Conservation (phyloP, 305 asterid genomes). For the Solanum hybrid region DNA sequence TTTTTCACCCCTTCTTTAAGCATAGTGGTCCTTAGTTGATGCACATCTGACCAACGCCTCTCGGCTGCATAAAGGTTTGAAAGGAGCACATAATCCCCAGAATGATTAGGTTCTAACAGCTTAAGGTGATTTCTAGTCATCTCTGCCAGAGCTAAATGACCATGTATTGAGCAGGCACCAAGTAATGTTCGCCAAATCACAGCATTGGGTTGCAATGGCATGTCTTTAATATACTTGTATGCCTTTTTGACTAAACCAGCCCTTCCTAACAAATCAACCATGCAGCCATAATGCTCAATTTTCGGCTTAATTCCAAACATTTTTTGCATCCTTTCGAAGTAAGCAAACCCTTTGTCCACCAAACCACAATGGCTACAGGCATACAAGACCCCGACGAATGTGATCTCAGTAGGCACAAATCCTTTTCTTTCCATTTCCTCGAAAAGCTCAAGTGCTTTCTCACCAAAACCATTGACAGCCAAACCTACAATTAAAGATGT, state of each 20-base stretch:
- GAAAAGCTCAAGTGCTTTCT: conserved; percentile 56
- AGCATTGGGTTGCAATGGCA: conserved; percentile 70
- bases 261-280: conserved; percentile 79
- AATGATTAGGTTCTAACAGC: conserved; percentile 61
- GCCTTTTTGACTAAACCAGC: conserved; percentile 72
- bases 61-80: conserved; percentile 81
- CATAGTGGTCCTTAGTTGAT: conserved; percentile 50
- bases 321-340: conserved; percentile 55
- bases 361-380: conserved; percentile 93
- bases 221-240: conserved; percentile 45
- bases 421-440: conserved; percentile 46
- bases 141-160: conserved; percentile 50
- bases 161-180: conserved; percentile 59
- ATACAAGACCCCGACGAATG: conserved; percentile 73
- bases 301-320: conserved; percentile 50
- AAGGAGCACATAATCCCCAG: conserved; percentile 77
- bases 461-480: conserved; percentile 80
- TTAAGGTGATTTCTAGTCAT: conserved; percentile 44
- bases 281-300: conserved; percentile 83
- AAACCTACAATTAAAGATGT: conserved; percentile 63
- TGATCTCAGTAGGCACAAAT: conserved; percentile 55
- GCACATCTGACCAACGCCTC: conserved; percentile 73
- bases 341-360: conserved; percentile 64
- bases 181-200: conserved; percentile 87
- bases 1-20: conserved; percentile 66